Conservation (phyloP, 345 rosid genomes). For the Eutrema yunnanense region DNA sequence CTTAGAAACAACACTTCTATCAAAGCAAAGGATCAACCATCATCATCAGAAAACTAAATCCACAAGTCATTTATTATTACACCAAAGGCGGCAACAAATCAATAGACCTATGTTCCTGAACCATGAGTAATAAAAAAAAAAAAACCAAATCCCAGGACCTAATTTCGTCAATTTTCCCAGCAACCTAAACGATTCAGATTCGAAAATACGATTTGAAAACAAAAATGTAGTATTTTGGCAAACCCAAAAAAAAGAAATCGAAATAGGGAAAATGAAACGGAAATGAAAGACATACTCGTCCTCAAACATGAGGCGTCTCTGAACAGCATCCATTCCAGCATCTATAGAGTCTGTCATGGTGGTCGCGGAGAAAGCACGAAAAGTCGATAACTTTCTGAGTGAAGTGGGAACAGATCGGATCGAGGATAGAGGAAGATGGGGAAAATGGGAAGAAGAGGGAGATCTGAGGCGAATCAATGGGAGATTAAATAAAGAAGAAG, state of each 20-base stretch:
- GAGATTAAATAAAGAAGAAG: slow-evolving; percentile 28
- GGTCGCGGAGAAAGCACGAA: slow-evolving; percentile 7
- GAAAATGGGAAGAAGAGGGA: slow-evolving; percentile 7
- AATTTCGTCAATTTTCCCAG: neutral
- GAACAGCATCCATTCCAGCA: slow-evolving; percentile 96
- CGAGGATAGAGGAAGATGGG: neutral
- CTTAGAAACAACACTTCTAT: neutral
- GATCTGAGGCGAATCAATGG: slow-evolving; percentile 32
- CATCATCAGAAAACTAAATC: neutral
- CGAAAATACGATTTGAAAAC: neutral
- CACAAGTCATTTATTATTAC: neutral
- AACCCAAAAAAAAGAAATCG: neutral
- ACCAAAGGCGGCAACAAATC: neutral
- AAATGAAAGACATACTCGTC: slow-evolving; percentile 52
- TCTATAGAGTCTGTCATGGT: slow-evolving; percentile 49
- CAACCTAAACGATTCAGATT: no score
- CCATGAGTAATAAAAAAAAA: neutral
- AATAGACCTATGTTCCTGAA: neutral
- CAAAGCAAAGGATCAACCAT: neutral
- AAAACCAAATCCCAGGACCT: neutral
- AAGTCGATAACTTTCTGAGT: slow-evolving; percentile 23
- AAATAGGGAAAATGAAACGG: neutral
- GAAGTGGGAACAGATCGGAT: neutral
- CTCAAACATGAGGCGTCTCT: slow-evolving; percentile 97
- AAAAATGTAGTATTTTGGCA: neutral